Percentiles rank a stretch among this genome's conserved stretches.
These are phyloP conservation scores for Ganoderma meredithae DNA, from an alignment of 1,284 basidiomycete genomes.

Conservation along the genomic window DNA sequence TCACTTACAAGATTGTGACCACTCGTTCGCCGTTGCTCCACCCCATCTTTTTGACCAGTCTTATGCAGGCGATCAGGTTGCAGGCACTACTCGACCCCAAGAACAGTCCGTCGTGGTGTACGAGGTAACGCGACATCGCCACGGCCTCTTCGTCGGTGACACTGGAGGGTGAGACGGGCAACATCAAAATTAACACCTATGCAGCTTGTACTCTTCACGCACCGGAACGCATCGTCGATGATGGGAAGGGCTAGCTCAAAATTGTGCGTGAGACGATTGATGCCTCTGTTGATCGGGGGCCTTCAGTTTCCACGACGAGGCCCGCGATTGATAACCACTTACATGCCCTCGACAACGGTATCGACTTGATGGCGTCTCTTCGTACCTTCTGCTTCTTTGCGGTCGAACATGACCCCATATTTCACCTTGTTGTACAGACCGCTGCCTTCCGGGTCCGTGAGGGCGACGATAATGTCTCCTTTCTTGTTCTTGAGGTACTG, in stretches of 20 bases:
- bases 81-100: slow-evolving; percentile 97
- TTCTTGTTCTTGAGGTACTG: slow-evolving; percentile 80
- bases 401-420: slow-evolving; percentile 94
- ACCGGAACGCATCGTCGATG: slow-evolving; percentile 91
- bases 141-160: slow-evolving; percentile 92
- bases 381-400: slow-evolving; percentile 93
- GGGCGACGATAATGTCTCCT: slow-evolving; percentile 70
- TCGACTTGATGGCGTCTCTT: slow-evolving; percentile 94
- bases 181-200: background rate
- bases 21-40: slow-evolving; percentile 72
- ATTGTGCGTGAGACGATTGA: slow-evolving; percentile 89
- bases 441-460: slow-evolving; percentile 94
- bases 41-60: slow-evolving; percentile 74
- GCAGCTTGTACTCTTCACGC: slow-evolving; percentile 24
- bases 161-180: slow-evolving; percentile 48
- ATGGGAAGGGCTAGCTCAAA: slow-evolving; percentile 82
- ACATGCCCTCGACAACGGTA: slow-evolving; percentile 91
- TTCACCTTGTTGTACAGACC: slow-evolving; percentile 96
- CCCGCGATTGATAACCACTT: slow-evolving; percentile 38
- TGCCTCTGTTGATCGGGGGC: slow-evolving; percentile 64
- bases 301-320: background rate
- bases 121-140: slow-evolving; percentile 90
- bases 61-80: slow-evolving; percentile 91
- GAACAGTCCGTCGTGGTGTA: slow-evolving; percentile 91
- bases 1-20: slow-evolving; percentile 83